phyloP scores from a whole-genome alignment of 2,329 filamentous ascomycete species.

The Curvularia lunata region DNA sequence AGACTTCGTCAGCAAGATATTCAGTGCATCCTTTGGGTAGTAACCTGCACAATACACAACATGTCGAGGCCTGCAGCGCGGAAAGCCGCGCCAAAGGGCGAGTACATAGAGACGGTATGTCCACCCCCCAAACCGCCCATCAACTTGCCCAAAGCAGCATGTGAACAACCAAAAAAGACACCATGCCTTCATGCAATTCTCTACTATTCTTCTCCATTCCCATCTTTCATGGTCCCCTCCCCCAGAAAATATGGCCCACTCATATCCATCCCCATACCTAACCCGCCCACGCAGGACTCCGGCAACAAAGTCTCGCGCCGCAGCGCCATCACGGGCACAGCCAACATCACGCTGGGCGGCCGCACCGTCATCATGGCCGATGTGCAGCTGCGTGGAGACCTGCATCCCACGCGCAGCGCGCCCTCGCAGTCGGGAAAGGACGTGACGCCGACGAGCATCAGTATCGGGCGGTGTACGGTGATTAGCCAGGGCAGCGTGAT shows the following conservation, averaged over 20 bases:
- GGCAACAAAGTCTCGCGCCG: conserved; percentile 98
- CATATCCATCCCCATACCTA: neutral
- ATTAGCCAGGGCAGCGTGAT: conserved; percentile 79
- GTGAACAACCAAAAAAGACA: neutral
- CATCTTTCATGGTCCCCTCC: too few species aligned
- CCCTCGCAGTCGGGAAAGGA: conserved; percentile 43
- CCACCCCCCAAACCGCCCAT: too few species aligned
- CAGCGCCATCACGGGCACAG: conserved; percentile 88
- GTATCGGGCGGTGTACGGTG: conserved; percentile 90
- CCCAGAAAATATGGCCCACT: neutral
- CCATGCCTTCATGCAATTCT: neutral
- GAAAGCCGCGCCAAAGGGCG: conserved; percentile 71
- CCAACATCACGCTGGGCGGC: conserved; percentile 96
- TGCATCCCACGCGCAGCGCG: conserved; percentile 57
- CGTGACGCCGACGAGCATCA: conserved; percentile 65
- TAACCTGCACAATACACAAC: neutral
- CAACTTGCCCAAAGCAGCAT: neutral
- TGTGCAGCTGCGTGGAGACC: conserved; percentile 90
- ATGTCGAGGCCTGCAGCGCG: conserved; percentile 60
- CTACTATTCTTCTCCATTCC: neutral
- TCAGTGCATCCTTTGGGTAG: neutral
- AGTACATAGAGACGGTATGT: conserved; percentile 94
- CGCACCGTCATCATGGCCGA: conserved; percentile 94
- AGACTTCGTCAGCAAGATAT: neutral
- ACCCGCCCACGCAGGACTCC: conserved; percentile 70